Base-by-base conservation (phyloP, 768 basidiomycete species). In the Leccinum disarticulatum region DNA sequence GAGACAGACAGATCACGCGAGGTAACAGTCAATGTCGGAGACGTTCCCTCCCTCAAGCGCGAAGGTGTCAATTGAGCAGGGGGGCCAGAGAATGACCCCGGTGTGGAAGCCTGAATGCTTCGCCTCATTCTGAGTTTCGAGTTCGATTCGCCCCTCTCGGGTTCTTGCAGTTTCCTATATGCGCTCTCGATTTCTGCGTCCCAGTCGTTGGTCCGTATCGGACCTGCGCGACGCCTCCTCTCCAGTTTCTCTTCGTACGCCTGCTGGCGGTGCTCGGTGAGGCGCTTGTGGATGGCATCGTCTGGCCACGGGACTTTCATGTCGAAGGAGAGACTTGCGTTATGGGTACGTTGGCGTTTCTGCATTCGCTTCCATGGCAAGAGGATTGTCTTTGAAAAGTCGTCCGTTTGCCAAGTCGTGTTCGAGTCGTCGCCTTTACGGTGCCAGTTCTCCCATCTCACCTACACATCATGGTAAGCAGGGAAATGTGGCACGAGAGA, bases 371-470 rank as follows among this genome's bases (percentile, higher is more conserved):
- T 70, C 80, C 80, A 84, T 25, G 28, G n/a, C 15, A 33, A 61
- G 57, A 76, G 54, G 49, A 74, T 49, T 3, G 38, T 6, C 4
- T 57, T 59, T 6, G 72, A 66, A 22, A 70, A 61, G 14, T 19
- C 52, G 14, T 68, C 66, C 25, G 68, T 71, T 41, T 79, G 68
- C 84, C 84, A 87, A 7, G 85, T 85, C 2, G 79, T 80, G 61
- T 80, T 82, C 7, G 84, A 81, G 0, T 80, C 82, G 0, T 80
- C 82, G 63, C 86, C 81, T 2, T 58, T 46, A 27, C 84, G 81
- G 22, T 67, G 67, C 85, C 85, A 87, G 41, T 74, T 71, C 19
- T 69, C 74, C 85, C 85, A 86, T 60, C 75, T 71, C 4, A 83
- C 80, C 83, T 86, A 59, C 51, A 22, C 30, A 31, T 55, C n/a